These are phyloP conservation scores for Goniomonas avonlea DNA, from an alignment of 78 protist species.

Conservation along the genomic window DNA sequence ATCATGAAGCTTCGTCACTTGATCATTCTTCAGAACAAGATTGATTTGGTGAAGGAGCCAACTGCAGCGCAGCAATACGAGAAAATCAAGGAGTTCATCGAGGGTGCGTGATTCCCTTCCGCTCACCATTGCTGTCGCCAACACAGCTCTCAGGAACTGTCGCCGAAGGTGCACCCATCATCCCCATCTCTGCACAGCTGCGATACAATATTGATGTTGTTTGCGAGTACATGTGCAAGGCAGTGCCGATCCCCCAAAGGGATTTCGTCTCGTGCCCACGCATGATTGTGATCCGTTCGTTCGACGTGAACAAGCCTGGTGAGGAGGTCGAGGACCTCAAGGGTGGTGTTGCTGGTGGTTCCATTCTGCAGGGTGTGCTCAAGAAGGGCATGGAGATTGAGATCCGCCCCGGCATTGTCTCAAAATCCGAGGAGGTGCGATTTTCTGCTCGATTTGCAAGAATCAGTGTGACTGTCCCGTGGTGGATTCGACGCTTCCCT, in stretches of 20 bases:
- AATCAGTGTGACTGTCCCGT: no score
- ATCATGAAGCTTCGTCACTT: constrained; percentile 93
- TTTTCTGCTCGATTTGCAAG: neutral
- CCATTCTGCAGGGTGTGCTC: constrained; percentile 93
- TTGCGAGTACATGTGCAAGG: constrained; percentile 81
- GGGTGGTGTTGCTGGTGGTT: constrained; percentile 99
- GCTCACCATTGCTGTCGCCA: neutral
- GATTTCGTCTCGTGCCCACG: constrained; percentile 85
- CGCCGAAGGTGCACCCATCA: constrained; percentile 94
- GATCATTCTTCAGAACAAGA: constrained; percentile 99
- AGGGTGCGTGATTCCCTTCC: constrained; percentile 36
- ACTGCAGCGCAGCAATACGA: constrained; percentile 78
- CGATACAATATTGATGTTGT: constrained; percentile 95
- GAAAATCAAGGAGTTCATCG: constrained; percentile 82
- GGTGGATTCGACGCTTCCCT: constrained; percentile 8
- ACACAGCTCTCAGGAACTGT: constrained; percentile 62
- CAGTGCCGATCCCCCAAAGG: constrained; percentile 87
- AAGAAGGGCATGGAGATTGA: constrained; percentile 91
- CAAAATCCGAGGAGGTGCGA: neutral
- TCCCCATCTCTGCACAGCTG: constrained; percentile 99
- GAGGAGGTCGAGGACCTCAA: constrained; percentile 73
- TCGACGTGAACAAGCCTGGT: constrained; percentile 99
- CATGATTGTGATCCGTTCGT: constrained; percentile 98
- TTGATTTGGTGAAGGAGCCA: constrained; percentile 89
- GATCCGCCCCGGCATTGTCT: constrained; percentile 67